These are phyloP conservation scores for Alternaria arborescens DNA, from an alignment of 2,329 filamentous ascomycete genomes.

Conservation along the genomic window DNA sequence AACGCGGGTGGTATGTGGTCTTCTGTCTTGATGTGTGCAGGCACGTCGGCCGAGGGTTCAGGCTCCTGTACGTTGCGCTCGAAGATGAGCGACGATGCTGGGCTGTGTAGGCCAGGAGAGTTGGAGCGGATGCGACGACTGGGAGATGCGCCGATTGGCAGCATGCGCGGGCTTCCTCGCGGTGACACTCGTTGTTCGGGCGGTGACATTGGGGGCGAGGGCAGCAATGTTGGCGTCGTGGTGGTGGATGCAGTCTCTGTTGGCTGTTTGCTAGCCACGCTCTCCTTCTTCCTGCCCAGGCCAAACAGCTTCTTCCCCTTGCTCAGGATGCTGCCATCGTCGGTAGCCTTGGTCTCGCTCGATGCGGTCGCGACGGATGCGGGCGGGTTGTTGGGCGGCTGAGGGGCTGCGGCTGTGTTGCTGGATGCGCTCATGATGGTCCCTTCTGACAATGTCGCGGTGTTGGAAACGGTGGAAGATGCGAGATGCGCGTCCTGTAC, in stretches of 20 bases:
- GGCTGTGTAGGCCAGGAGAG: conserved; percentile 81
- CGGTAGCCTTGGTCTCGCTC: conserved; percentile 33
- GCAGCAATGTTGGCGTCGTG: conserved; percentile 37
- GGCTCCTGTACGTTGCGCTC: conserved; percentile 91
- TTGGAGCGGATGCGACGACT: conserved; percentile 69
- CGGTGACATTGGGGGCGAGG: conserved; percentile 44
- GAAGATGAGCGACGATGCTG: conserved; percentile 81
- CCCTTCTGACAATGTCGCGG: not conserved
- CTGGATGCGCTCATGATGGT: conserved; percentile 19
- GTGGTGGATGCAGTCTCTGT: conserved; percentile 19
- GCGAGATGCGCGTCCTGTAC: conserved; percentile 2
- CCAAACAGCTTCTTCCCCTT: conserved; percentile 51
- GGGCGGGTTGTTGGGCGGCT: conserved; percentile 19
- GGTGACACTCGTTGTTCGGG: conserved; percentile 44
- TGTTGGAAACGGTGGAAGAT: not conserved
- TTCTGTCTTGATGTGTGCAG: conserved; percentile 91
- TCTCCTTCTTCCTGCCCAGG: conserved; percentile 49
- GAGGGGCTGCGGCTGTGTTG: conserved; percentile 15
- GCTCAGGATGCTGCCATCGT: conserved; percentile 37
- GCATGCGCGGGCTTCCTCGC: conserved; percentile 49
- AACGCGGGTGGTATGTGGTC: conserved; percentile 92
- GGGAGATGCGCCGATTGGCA: conserved; percentile 64
- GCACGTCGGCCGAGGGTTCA: conserved; percentile 84
- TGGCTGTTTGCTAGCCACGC: conserved; percentile 18
- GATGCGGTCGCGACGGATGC: conserved; percentile 28